A percentile compares a stretch with the other conserved stretches of the same genome.
phyloP scores from a whole-genome alignment of 495 filamentous ascomycete genomes.

The Aspergillus panamensis region DNA sequence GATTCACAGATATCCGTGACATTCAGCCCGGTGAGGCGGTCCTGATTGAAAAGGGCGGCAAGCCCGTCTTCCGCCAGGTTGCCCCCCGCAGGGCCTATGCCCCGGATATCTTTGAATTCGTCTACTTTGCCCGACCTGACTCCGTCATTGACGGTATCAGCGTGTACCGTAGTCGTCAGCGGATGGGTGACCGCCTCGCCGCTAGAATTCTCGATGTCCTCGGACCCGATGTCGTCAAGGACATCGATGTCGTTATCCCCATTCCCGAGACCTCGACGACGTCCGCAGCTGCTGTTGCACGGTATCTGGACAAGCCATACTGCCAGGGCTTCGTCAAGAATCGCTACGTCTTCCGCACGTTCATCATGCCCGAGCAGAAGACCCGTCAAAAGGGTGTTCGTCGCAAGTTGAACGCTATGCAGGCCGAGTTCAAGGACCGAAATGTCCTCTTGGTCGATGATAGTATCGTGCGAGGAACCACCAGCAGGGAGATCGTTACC shows the following conservation, averaged over 20 bases:
- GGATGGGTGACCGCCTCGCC: constrained; percentile 88
- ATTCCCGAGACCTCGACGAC: constrained; percentile 87
- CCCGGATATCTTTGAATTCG: constrained; percentile 93
- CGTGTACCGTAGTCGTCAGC: constrained; percentile 81
- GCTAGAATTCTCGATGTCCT: constrained; percentile 71
- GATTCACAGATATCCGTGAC: constrained; percentile 76
- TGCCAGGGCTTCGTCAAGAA: constrained; percentile 91
- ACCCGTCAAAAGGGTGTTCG: constrained; percentile 65
- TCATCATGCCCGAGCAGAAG: constrained; percentile 90
- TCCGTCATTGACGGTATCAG: constrained; percentile 90
- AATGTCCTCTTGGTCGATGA: constrained; percentile 89
- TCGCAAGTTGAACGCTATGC: constrained; percentile 71
- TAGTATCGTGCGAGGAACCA: constrained; percentile 90
- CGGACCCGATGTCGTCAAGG: constrained; percentile 68
- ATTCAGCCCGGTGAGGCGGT: constrained; percentile 91
- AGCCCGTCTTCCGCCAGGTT: constrained; percentile 73
- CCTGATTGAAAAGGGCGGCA: constrained; percentile 80
- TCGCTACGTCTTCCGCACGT: constrained; percentile 92
- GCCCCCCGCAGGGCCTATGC: constrained; percentile 67
- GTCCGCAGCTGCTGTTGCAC: constrained; percentile 75
- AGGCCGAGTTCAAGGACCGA: constrained; percentile 78
- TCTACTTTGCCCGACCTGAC: constrained; percentile 74
- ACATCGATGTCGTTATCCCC: constrained; percentile 89
- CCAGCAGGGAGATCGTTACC: constrained; percentile 82
- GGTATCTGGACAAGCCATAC: constrained; percentile 73